Base-by-base conservation (phyloP, 345 rosid genomes). In the Gossypium herbaceum region DNA sequence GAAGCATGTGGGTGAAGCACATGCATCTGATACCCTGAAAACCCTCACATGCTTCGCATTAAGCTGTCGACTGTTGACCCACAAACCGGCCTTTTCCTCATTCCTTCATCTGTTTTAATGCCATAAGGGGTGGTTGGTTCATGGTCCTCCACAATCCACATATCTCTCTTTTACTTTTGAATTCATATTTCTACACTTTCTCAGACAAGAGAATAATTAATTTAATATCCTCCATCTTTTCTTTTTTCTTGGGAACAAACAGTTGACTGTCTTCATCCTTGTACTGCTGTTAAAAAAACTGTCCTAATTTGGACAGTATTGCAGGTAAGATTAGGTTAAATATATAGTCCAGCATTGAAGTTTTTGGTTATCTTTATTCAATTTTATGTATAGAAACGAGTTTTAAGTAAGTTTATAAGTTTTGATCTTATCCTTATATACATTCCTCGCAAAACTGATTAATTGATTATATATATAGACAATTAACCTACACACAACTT, bases 1-100 rank as follows among this genome's bases (percentile, higher is more conserved):
- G 60, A 29, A 69, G 45, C 73, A 69, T 69, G 60, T 29, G 73
- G 24, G 41, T 22, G 9, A 27, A 70, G 59, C 73, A 52, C 73
- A 70, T 70, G 73, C 48, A 47, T 50, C 19, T 67, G 72, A 59
- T 59, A 16, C 39, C 7, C n/a, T 48, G 52, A 48, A 39, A 39
- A 17, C 55, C 47, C 48, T 67, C 73, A 70, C 47, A n/a, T 70
- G 73, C 61, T 29, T 70, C 17, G 27, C 61, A 29, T 34, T 54
- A 3, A 52, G 47, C 73, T 70, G 39, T 25, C 27, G 12, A 39
- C 73, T 27, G 11, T n/a, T 60, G 1, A 34, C 22, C 59, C 73
- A 48, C 58, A 16, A 43, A 9, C 61, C 25, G 6, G 27, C 13
- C 61, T 20, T 58, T 43, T 70, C 48, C 48, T n/a, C 73, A 70